Base-by-base conservation (phyloP, 73 alveolate species). In the Paramecium bursaria region DNA sequence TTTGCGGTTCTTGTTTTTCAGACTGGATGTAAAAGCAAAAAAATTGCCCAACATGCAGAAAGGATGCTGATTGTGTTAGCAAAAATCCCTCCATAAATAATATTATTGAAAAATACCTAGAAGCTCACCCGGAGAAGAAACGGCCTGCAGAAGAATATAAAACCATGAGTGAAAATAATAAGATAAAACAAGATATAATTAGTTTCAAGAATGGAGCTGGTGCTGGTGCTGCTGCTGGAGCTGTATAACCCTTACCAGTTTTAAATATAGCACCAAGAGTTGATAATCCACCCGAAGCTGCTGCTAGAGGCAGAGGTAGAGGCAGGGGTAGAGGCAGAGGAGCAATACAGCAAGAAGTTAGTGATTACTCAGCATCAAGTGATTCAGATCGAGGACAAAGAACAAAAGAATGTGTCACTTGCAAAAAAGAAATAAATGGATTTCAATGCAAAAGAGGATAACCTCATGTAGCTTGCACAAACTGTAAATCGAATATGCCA, bases 1-100 rank as follows among this genome's bases (percentile, higher is more conserved):
- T 87, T 74, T 94, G 98, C 55, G 98, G 98, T 31, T 97, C 97
- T 5, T 94, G 98, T 73, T 91, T 87, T 74, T 91, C 95, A 9
- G 98, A 90, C 79, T 92, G 97, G 96, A 82, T 87, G 92, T 48
- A 48, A 14, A 52, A 90, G 77, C 21, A 53, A 17, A 82, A 90
- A 33, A 94, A 93, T 61, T 94, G 98, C 53, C 98, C 98, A 3
- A 77, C 86, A 9, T 94, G 98, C 46, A 39, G 98, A 42, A 91
- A 79, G 19, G 75, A 55, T 29, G 93, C 87, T 0, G 50, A 44
- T 21, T 90, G 55, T 29, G 91, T 94, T 54, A 92, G 88, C 87
- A 87, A 87, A 46, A 92, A 92, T 74, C 93, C 90, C 7, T 31
- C 88, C 76, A 53, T 94, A 14, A 90, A 91, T 85, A 80, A 79